phyloP scores from a whole-genome alignment of 2,329 filamentous ascomycete genomes.

The Juglanconis oblonga region DNA sequence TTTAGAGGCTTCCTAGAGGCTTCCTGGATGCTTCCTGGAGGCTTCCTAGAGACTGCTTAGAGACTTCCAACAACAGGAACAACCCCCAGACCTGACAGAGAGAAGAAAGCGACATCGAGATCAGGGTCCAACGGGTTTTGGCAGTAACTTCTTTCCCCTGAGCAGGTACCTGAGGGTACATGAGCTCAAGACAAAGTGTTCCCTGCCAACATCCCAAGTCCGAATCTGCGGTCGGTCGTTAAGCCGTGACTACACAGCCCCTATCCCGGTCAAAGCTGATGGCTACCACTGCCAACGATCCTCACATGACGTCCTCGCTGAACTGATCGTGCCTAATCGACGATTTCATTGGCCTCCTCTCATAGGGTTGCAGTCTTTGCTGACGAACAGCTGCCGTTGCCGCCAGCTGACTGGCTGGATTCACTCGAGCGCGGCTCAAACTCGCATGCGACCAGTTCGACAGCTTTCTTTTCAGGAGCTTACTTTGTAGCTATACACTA shows the following conservation, averaged over 20 bases:
- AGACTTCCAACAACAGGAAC: too few relatives aligned
- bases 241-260: neutral
- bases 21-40: too few relatives aligned
- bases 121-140: constrained; percentile 8
- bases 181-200: neutral
- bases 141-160: neutral
- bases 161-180: constrained; percentile 6
- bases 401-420: neutral
- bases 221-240: constrained; percentile 1
- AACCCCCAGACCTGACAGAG: too few relatives aligned
- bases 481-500: neutral
- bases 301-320: neutral
- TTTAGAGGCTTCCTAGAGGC: too few relatives aligned
- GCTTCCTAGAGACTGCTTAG: too few relatives aligned
- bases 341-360: constrained; percentile 11
- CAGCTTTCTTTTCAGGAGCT: neutral
- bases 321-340: constrained; percentile 8
- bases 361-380: neutral
- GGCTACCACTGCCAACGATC: constrained; percentile 12
- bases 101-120: constrained; percentile 6
- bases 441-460: neutral
- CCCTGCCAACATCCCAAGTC: neutral
- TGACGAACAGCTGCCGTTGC: neutral
- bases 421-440: neutral
- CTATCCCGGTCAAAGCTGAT: constrained; percentile 10